Evolutionary conservation across 2,329 filamentous ascomycete genomes (phyloP).

Genomic region (Nigrospora sphaerica): DNA sequence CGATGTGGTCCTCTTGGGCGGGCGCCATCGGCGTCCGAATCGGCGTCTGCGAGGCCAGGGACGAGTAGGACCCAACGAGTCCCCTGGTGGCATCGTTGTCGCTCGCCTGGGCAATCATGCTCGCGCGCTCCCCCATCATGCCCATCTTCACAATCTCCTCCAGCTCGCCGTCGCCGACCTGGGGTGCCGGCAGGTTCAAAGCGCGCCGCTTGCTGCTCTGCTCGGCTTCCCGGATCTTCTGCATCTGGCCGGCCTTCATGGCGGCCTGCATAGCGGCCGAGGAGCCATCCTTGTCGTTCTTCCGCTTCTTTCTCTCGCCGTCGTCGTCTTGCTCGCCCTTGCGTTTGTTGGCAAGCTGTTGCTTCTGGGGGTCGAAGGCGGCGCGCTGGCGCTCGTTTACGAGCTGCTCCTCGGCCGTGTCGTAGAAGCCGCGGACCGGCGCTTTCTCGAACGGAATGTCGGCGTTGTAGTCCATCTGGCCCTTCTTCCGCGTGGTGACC

Average conservation of each 20-base stretch:
- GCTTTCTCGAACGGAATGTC: constrained; percentile 97
- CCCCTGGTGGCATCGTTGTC: constrained; percentile 82
- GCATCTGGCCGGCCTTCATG: constrained; percentile 86
- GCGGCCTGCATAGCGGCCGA: constrained; percentile 78
- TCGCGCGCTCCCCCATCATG: constrained; percentile 83
- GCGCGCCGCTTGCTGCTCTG: constrained; percentile 88
- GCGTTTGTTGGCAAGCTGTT: constrained; percentile 83
- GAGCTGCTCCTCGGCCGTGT: constrained; percentile 75
- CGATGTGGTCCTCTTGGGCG: constrained; percentile 88
- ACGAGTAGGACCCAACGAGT: constrained; percentile 79
- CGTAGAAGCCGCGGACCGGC: constrained; percentile 82
- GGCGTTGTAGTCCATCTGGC: constrained; percentile 99
- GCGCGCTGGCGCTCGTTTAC: constrained; percentile 79
- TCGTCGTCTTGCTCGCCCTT: constrained; percentile 89
- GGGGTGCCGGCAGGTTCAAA: constrained; percentile 78
- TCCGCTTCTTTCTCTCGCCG: constrained; percentile 72
- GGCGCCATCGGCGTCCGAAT: constrained; percentile 89
- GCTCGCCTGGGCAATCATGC: constrained; percentile 63
- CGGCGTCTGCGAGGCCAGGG: constrained; percentile 72
- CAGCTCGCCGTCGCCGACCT: constrained; percentile 86
- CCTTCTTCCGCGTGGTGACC: constrained; percentile 81
- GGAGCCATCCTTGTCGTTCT: constrained; percentile 78
- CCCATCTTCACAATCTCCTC: constrained; percentile 99
- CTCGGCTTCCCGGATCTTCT: constrained; percentile 91
- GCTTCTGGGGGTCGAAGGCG: constrained; percentile 86